These are phyloP conservation scores for Ganoderma meredithae DNA, from an alignment of 1,284 basidiomycete species.

Conservation along the genomic window DNA sequence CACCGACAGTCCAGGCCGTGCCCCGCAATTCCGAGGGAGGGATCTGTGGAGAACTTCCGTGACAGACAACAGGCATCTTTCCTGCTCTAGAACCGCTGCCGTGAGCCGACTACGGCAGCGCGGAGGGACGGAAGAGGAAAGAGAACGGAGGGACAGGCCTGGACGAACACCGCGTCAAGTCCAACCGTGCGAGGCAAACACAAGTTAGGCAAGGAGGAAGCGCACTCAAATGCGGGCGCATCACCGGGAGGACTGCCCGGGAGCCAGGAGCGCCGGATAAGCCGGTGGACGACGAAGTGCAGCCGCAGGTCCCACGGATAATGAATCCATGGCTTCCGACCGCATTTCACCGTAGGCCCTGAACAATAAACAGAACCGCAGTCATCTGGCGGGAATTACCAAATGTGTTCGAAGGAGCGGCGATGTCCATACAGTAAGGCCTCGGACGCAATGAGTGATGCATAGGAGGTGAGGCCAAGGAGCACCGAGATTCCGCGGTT, in stretches of 20 bases:
- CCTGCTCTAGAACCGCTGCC: not conserved
- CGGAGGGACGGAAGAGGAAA: not conserved
- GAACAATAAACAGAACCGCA: not conserved
- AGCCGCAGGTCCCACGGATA: not conserved
- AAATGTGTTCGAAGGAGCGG: not conserved
- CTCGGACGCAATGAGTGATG: not conserved
- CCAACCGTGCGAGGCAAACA: not conserved
- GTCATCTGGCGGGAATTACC: not conserved
- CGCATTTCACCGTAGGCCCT: not conserved
- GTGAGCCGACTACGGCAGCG: not conserved
- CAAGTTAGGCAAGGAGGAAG: slow-evolving; percentile 4
- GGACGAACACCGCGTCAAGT: not conserved
- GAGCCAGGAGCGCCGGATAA: not conserved
- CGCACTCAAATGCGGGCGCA: not conserved
- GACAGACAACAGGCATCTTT: not conserved
- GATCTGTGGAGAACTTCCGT: not conserved
- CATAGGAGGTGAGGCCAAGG: not conserved
- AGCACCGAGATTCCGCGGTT: not conserved
- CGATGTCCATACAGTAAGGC: not conserved
- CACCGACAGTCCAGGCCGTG: not conserved
- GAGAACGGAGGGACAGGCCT: no score
- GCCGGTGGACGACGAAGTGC: not conserved
- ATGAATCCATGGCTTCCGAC: not conserved
- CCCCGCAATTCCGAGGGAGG: not conserved
- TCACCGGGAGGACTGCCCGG: not conserved